Percentiles rank a stretch among this genome's conserved stretches.
phyloP scores from a whole-genome alignment of 2,329 filamentous ascomycete genomes.

The Sarocladium strictum region DNA sequence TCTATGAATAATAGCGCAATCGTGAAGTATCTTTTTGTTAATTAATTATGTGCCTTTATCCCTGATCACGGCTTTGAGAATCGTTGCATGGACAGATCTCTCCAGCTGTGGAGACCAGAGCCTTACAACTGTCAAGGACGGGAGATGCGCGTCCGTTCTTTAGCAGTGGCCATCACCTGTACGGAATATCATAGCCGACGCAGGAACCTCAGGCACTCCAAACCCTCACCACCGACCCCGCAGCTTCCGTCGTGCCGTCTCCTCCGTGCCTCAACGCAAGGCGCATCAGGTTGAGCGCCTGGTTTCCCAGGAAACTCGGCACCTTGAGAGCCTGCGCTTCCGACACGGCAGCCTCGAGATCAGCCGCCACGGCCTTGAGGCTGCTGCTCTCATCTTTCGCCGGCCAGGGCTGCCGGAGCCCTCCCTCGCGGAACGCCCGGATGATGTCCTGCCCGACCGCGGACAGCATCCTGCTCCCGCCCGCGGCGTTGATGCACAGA shows the following conservation, averaged over 20 bases:
- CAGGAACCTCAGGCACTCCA: neutral
- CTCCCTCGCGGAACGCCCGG: slow-evolving; percentile 20
- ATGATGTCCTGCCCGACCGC: slow-evolving; percentile 32
- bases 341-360: slow-evolving; percentile 31
- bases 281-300: slow-evolving; percentile 31
- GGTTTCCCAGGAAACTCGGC: slow-evolving; percentile 33
- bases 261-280: slow-evolving; percentile 2
- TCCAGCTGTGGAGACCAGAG: no score
- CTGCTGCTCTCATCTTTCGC: slow-evolving; percentile 15
- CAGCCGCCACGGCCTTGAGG: slow-evolving; percentile 23
- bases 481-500: slow-evolving; percentile 39
- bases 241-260: neutral
- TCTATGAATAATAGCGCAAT: no score
- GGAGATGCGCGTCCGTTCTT: no score
- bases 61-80: no score
- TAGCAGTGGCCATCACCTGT: no score
- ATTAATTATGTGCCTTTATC: no score
- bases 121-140: no score
- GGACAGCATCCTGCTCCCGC: slow-evolving; percentile 33
- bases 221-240: neutral
- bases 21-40: no score
- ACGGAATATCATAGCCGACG: no score
- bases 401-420: slow-evolving; percentile 11
- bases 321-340: slow-evolving; percentile 36
- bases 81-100: no score